Evolutionary conservation across 257 asterid species (phyloP), one percentile per base, ranked within the genome.

Genomic region (Marsdenia floribunda): DNA sequence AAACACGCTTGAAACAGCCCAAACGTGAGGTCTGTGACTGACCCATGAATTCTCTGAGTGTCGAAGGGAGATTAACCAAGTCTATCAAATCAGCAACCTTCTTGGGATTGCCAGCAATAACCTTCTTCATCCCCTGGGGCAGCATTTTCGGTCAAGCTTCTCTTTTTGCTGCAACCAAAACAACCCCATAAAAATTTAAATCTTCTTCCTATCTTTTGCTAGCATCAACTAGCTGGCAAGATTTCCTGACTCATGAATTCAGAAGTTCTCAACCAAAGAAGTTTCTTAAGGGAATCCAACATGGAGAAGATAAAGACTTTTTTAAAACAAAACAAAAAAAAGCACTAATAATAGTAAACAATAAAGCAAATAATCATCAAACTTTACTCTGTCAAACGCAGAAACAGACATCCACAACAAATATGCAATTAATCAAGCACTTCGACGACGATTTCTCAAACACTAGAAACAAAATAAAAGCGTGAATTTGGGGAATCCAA

Each of bases 21-120:
- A 94, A 77, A 35, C 92, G 99, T 18, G 97, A 90, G 82, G 93
- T 88, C 84, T 89, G 99, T n/a, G 97, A 90, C 81, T 85, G 97
- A 33, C 97, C 99, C 96, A 88, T 85, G 82, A 94, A 94, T 61
- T 94, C 96, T 80, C 97, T 78, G 49, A 94, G 92, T 21, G 87
- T 82, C 4, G 90, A 83, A 65, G 98, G 97, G 58, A 94, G 87
- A 76, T 94, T 94, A 37, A 91, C 92, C 0, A 94, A 85, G 86
- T 94, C 97, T 47, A 94, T 92, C 88, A 94, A 78, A 12, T 85
- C 79, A 5, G 96, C 93, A 50, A 92, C 84, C 79, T 89, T 90
- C 88, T 94, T 92, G 10, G 98, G 98, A 83, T 86, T 90, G 71
- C 87, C 94, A 3, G 86, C 61, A 63, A 88, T 77, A 67, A 85